Evolutionary conservation across 2,329 filamentous ascomycete genomes (phyloP).

Genomic region (Ophiostoma australiae): DNA sequence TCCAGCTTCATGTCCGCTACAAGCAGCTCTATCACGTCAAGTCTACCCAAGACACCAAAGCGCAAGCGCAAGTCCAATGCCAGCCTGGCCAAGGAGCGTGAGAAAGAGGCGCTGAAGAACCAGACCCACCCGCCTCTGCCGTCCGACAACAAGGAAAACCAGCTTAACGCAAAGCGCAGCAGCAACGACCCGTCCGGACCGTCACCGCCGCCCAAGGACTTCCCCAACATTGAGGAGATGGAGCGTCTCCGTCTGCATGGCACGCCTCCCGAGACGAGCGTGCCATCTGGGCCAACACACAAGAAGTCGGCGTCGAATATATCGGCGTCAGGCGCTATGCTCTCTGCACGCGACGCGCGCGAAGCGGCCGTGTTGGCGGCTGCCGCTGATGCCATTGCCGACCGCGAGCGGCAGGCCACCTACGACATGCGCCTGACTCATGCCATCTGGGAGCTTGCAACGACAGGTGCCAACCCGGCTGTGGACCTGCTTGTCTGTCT

Average conservation of each 20-base stretch:
- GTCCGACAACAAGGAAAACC: constrained; percentile 49
- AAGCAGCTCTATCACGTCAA: constrained; percentile 76
- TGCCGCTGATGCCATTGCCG: constrained; percentile 52
- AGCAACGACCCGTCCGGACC: constrained; percentile 18
- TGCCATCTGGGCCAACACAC: constrained; percentile 24
- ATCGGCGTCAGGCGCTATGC: constrained; percentile 20
- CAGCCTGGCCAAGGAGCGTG: constrained; percentile 36
- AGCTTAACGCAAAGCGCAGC: constrained; percentile 28
- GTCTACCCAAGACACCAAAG: constrained; percentile 61
- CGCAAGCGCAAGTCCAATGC: constrained; percentile 56
- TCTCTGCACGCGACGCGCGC: constrained; percentile 24
- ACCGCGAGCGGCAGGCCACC: constrained; percentile 65
- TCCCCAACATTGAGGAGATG: constrained; percentile 45
- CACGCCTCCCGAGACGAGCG: constrained; percentile 24
- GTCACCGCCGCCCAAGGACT: constrained; percentile 28
- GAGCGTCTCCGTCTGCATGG: constrained; percentile 41
- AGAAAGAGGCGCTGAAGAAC: constrained; percentile 29
- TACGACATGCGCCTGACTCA: constrained; percentile 87
- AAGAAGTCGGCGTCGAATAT: constrained; percentile 29
- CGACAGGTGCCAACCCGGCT: constrained; percentile 85
- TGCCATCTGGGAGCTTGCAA: constrained; percentile 90
- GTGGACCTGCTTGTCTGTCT: constrained; percentile 90
- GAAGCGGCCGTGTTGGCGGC: constrained; percentile 43
- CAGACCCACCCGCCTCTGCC: constrained; percentile 29
- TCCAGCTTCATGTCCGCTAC: constrained; percentile 92